These are phyloP conservation scores for Ulota crispa DNA, from an alignment of 225 moss, liverwort and hornwort species.

Conservation along the genomic window DNA sequence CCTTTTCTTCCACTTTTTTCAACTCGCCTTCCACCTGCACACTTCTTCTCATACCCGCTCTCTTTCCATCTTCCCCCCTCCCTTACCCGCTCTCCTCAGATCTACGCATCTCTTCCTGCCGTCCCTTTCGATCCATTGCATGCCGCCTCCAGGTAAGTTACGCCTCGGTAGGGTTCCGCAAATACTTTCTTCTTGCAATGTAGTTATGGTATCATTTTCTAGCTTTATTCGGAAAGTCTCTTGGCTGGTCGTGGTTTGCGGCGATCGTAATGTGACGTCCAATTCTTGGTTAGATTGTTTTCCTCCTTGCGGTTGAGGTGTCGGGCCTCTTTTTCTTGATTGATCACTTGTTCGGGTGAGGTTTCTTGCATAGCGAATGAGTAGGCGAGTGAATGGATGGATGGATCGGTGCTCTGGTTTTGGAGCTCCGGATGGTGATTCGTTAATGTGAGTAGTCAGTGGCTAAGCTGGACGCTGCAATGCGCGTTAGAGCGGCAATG, in stretches of 20 bases:
- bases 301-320: neutral
- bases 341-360: neutral
- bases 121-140: constrained; percentile 23
- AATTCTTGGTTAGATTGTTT: constrained; percentile 19
- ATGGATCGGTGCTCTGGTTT: constrained; percentile 16
- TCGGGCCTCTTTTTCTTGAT: neutral
- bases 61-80: neutral
- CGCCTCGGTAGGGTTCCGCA: constrained; percentile 32
- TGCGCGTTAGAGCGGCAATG: constrained; percentile 22
- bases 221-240: neutral
- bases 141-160: constrained; percentile 32
- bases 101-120: no score
- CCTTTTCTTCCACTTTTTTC: neutral
- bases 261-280: constrained; percentile 24
- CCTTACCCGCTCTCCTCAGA: neutral
- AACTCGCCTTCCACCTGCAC: neutral
- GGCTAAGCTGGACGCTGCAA: constrained; percentile 12
- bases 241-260: neutral
- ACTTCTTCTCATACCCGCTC: neutral
- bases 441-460: constrained; percentile 13
- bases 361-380: neutral
- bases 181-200: neutral
- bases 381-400: neutral
- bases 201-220: neutral
- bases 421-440: constrained; percentile 5